phyloP scores from a whole-genome alignment of 2,329 filamentous ascomycete species.

The Grosmannia penicillata region DNA sequence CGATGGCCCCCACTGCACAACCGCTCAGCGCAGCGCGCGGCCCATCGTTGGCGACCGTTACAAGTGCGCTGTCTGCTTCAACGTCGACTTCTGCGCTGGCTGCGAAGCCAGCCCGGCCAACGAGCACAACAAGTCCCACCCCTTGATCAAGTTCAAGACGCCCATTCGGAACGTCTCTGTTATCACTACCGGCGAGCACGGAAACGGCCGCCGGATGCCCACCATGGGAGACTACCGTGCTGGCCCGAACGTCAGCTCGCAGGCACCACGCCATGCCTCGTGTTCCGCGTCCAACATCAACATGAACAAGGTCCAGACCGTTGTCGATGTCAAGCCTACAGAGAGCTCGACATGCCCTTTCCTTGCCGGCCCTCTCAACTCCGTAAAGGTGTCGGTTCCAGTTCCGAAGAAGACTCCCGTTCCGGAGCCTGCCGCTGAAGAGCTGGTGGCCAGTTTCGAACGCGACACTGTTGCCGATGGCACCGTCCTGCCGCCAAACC shows the following conservation, averaged over 20 bases:
- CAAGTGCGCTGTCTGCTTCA: conserved; percentile 93
- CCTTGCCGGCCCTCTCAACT: too few species aligned
- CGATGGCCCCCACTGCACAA: conserved; percentile 76
- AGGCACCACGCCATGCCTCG: neutral
- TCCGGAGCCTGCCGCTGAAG: conserved; percentile 20
- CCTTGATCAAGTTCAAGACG: conserved; percentile 92
- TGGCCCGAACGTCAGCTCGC: conserved; percentile 5
- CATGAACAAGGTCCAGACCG: conserved; percentile 36
- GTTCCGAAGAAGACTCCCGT: conserved; percentile 21
- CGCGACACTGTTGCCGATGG: conserved; percentile 70
- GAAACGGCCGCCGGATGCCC: conserved; percentile 47
- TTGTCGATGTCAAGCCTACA: conserved; percentile 55
- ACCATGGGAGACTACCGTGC: conserved; percentile 52
- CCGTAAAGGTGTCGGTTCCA: too few species aligned
- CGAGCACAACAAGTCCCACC: conserved; percentile 87
- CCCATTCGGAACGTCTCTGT: conserved; percentile 80
- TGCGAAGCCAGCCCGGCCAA: conserved; percentile 83
- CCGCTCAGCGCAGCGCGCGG: conserved; percentile 29
- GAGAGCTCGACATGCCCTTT: neutral
- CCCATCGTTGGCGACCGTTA: conserved; percentile 75
- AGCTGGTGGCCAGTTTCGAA: conserved; percentile 49
- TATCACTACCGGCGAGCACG: conserved; percentile 67
- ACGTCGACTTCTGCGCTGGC: conserved; percentile 86
- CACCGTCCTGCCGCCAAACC: conserved; percentile 52
- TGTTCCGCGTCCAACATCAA: neutral